Base-by-base conservation (phyloP, 129 eudicot genomes). In the Arctium minus region DNA sequence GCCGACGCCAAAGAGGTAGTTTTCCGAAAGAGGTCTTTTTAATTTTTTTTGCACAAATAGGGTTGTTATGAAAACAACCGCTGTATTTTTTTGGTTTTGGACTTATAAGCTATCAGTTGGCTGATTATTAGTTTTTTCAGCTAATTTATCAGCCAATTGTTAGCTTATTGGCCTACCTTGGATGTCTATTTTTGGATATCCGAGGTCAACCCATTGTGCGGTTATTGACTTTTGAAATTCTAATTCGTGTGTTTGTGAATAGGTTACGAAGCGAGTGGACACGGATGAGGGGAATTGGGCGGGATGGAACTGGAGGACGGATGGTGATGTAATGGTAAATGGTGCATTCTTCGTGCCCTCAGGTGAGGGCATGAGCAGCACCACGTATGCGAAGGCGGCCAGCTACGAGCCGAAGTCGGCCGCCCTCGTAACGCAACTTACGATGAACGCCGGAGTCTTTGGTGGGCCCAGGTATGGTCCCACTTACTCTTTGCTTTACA, bases 321-420 rank as follows among this genome's bases (percentile, higher is more conserved):
- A 94, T 12, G 98, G 95, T 27, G 98, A 94, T 73, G 42, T 85
- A 81, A 82, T 94, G 98, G 97, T 90, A 22, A 94, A 94, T 29
- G 98, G 98, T 38, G 99, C 99, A 8, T 93, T 90, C 85, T 96
- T 96, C 77, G 98, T 93, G 78, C 96, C 99, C 9, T 96, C 99
- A 0, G 99, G 99, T 64, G 89, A 84, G 70, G 98, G 94, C 40
- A 68, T 89, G 62, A 88, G 81, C 38, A n/a, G 81, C 38, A n/a
- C 85, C 56, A 88, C 84, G 38, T 93, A 90, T 11, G 82, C 91
- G 68, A 82, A 88, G 81, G 98, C 97, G 12, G 85, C 97, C 17
- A 91, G 97, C 84, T 71, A 88, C 42, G 92, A 88, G 83, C 94
- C 99, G 38, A 92, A 84, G 80, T 90, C 99, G 5, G 96, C 98